Evolutionary conservation across 371 early-diverging fungal species (phyloP).

Genomic region (Zychaea mexicana): DNA sequence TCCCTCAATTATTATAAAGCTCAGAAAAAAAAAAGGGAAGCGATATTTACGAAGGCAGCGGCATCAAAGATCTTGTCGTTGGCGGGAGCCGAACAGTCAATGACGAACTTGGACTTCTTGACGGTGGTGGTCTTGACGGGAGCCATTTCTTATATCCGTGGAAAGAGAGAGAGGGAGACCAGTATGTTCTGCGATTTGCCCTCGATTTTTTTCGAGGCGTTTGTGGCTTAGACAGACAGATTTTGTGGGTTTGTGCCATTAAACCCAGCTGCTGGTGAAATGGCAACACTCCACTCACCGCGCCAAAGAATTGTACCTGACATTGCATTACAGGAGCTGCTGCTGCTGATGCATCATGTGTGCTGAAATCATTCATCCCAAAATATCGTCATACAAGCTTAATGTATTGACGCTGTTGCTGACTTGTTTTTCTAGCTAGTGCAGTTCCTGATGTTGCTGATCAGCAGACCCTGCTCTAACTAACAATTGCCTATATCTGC

Average conservation of each 20-base stretch:
- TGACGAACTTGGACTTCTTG: conserved; percentile 79
- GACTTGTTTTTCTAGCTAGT: neutral
- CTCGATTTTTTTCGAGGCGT: neutral
- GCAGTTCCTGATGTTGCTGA: neutral
- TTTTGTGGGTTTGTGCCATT: too few species aligned
- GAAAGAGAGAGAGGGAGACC: neutral
- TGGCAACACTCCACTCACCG: too few species aligned
- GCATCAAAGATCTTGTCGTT: conserved; percentile 96
- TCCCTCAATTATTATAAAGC: too few species aligned
- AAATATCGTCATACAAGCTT: neutral
- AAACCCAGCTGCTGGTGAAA: too few species aligned
- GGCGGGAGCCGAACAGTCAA: conserved; percentile 94
- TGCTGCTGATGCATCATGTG: too few species aligned
- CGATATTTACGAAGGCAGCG: conserved; percentile 82
- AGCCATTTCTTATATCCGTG: conserved; percentile 32
- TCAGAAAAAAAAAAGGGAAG: neutral
- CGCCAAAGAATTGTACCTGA: too few species aligned
- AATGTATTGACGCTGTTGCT: neutral
- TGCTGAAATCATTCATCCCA: neutral
- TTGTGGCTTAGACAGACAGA: neutral
- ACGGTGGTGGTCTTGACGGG: conserved; percentile 49
- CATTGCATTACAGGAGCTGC: too few species aligned
- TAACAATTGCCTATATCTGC: too few species aligned
- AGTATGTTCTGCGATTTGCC: neutral
- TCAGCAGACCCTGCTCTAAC: neutral